A percentile compares a stretch with the other conserved stretches of the same genome.
phyloP scores from a whole-genome alignment of 106 monocot genomes.

The Dendrobium chrysotoxum region DNA sequence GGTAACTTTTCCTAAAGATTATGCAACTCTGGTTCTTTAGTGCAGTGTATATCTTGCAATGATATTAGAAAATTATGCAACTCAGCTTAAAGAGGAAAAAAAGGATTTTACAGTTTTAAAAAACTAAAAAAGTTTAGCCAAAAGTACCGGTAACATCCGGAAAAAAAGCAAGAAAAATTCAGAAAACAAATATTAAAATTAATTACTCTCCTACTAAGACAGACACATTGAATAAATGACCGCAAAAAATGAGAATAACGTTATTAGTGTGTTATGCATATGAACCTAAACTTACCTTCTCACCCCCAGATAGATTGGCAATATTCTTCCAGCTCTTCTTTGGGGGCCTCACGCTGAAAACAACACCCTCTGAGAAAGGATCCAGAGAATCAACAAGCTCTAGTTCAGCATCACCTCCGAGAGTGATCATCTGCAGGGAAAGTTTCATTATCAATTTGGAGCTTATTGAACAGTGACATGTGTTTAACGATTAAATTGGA shows the following conservation, averaged over 20 bases:
- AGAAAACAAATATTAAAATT: too few species aligned
- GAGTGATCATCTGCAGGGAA: constrained; percentile 83
- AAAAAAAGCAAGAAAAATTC: too few species aligned
- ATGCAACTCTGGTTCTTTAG: too few species aligned
- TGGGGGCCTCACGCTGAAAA: constrained; percentile 96
- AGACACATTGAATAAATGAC: too few species aligned
- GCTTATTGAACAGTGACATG: neutral
- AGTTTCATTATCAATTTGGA: neutral
- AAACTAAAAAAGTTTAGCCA: too few species aligned
- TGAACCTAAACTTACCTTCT: constrained; percentile 50
- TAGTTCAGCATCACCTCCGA: constrained; percentile 97
- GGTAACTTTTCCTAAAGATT: too few species aligned
- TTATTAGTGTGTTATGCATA: neutral
- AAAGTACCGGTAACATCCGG: too few species aligned
- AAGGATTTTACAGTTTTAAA: too few species aligned
- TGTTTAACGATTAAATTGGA: neutral
- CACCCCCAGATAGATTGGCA: constrained; percentile 95
- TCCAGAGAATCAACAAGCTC: constrained; percentile 99
- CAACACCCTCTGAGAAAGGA: constrained; percentile 97
- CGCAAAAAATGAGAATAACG: neutral
- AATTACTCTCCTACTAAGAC: too few species aligned
- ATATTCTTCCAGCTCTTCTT: constrained; percentile 99
- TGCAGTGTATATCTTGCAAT: too few species aligned
- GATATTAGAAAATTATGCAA: too few species aligned
- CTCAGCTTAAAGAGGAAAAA: too few species aligned